Evolutionary conservation across 176 grass and related monocot species (phyloP).

Genomic region (Carex pumila): DNA sequence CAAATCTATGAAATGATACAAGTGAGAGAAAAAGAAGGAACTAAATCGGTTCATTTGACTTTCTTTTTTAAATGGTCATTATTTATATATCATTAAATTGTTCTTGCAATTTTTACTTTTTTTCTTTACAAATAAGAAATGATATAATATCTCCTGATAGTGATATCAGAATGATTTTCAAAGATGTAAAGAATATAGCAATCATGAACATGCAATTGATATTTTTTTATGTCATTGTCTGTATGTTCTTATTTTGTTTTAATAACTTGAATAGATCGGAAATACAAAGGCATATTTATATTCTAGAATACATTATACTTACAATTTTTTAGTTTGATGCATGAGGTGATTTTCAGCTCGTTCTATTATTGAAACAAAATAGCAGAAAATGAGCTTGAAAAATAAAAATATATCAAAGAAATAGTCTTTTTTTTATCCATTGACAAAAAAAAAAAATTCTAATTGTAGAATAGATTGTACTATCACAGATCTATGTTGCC

Average conservation of each 20-base stretch:
- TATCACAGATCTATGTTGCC: neutral
- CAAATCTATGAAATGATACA: conserved; percentile 11
- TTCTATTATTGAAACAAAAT: too few species aligned
- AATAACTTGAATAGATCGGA: too few species aligned
- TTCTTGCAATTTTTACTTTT: too few species aligned
- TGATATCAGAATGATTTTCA: neutral
- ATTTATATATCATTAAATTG: neutral
- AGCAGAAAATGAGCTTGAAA: too few species aligned
- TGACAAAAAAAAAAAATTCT: neutral
- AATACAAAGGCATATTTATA: too few species aligned
- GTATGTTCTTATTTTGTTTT: too few species aligned
- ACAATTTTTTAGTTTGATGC: too few species aligned
- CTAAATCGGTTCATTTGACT: neutral
- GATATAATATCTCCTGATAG: neutral
- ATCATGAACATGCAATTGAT: neutral
- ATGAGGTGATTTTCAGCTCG: too few species aligned
- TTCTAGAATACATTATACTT: too few species aligned
- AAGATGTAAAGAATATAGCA: neutral
- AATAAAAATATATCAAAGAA: too few species aligned
- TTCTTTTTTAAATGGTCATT: neutral
- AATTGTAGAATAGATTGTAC: neutral
- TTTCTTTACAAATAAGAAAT: too few species aligned
- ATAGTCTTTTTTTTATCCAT: too few species aligned
- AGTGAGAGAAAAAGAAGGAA: neutral
- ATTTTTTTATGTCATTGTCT: neutral